A percentile compares a stretch with the other conserved stretches of the same genome.
Conservation (phyloP, 2,329 filamentous ascomycete species). For the Fusarium udum region DNA sequence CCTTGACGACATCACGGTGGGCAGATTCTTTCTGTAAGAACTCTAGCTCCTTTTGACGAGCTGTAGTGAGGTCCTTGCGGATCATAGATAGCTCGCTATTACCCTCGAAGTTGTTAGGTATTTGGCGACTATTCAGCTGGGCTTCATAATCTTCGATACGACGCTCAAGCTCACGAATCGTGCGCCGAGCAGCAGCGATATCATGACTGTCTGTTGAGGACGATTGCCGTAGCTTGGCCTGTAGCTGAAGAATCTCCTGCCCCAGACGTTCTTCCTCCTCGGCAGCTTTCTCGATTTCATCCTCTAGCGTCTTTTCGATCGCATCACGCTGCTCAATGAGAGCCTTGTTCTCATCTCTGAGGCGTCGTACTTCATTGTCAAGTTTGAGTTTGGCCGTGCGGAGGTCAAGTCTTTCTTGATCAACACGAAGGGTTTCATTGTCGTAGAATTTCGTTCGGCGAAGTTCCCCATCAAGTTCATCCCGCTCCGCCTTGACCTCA, state of each 20-base stretch:
- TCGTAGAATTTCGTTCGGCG: conserved; percentile 63
- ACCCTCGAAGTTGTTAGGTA: conserved; percentile 52
- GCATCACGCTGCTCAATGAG: conserved; percentile 65
- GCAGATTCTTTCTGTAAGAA: conserved; percentile 71
- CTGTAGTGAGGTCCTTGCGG: conserved; percentile 69
- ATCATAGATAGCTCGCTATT: conserved; percentile 67
- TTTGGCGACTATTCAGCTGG: conserved; percentile 49
- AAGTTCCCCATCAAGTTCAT: conserved; percentile 71
- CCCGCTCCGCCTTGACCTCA: conserved; percentile 70
- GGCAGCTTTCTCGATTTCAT: conserved; percentile 72
- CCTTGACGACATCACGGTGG: conserved; percentile 70
- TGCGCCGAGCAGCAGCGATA: conserved; percentile 67
- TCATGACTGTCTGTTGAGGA: conserved; percentile 62
- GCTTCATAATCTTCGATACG: conserved; percentile 65
- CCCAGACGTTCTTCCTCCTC: conserved; percentile 72
- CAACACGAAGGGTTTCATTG: conserved; percentile 67
- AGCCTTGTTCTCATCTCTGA: conserved; percentile 70
- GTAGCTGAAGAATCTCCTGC: conserved; percentile 63
- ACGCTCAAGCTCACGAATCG: conserved; percentile 71
- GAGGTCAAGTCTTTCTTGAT: conserved; percentile 75
- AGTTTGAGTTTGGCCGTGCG: conserved; percentile 73
- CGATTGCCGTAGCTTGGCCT: conserved; percentile 56
- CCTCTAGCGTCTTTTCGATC: conserved; percentile 71
- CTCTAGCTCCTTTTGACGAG: conserved; percentile 73
- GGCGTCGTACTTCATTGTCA: conserved; percentile 71